A percentile compares a stretch with the other conserved stretches of the same genome.
Evolutionary conservation across 352 stramenopile species (phyloP).

Genomic region (Phytopythium boreale): DNA sequence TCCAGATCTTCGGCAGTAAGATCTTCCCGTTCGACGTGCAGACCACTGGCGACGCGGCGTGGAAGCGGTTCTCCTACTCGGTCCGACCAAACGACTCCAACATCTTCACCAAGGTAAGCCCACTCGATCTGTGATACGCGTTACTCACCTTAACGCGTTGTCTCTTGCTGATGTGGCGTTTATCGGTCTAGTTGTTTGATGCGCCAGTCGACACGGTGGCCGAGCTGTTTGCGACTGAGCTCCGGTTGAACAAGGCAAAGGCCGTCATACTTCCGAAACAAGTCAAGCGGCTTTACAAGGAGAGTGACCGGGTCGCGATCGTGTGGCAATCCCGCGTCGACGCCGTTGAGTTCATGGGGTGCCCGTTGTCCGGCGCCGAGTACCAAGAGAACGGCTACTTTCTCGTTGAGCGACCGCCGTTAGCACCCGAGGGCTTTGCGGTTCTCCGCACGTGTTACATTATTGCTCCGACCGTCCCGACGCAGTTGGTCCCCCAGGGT

Average conservation of each 20-base stretch:
- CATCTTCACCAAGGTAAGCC: not conserved
- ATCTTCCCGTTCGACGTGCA: slow-evolving; percentile 9
- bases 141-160: no score
- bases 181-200: slow-evolving; percentile 3
- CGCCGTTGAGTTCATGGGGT: slow-evolving; percentile 41
- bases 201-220: slow-evolving; percentile 41
- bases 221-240: slow-evolving; percentile 52
- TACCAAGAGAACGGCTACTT: slow-evolving; percentile 63
- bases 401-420: slow-evolving; percentile 32
- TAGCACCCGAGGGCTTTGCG: slow-evolving; percentile 7
- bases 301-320: slow-evolving; percentile 47
- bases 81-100: slow-evolving; percentile 5
- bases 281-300: slow-evolving; percentile 43
- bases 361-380: slow-evolving; percentile 30
- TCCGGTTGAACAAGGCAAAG: slow-evolving; percentile 35
- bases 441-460: slow-evolving; percentile 6
- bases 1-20: slow-evolving; percentile 9
- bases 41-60: not conserved
- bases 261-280: slow-evolving; percentile 49
- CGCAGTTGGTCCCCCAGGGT: not conserved
- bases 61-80: slow-evolving; percentile 9
- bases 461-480: not conserved
- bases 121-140: no score
- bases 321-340: slow-evolving; percentile 57
- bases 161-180: not conserved